phyloP scores from a whole-genome alignment of 345 rosid species.

The Pistacia integerrima region DNA sequence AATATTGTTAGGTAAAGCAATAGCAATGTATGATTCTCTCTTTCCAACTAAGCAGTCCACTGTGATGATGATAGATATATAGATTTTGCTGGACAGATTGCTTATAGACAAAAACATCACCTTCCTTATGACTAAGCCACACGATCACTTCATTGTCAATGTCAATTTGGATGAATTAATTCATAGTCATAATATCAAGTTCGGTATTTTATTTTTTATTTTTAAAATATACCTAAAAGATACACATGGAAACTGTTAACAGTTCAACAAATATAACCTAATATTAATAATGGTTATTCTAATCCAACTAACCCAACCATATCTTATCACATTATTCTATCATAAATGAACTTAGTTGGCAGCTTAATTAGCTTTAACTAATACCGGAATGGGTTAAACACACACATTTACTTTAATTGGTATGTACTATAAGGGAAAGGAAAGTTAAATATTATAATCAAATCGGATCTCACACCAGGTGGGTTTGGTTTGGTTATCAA shows the following conservation, averaged over 20 bases:
- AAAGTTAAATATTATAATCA: not conserved
- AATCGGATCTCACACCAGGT: conserved; percentile 14
- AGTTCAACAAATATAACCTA: not conserved
- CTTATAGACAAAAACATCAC: conserved; percentile 15
- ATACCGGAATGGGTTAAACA: too few species aligned
- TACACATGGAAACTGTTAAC: not conserved
- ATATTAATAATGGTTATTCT: not conserved
- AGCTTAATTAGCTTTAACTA: too few species aligned
- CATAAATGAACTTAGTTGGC: too few species aligned
- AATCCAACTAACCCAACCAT: not conserved
- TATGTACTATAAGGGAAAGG: too few species aligned
- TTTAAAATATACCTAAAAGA: too few species aligned
- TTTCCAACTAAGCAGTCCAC: conserved; percentile 20
- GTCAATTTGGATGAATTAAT: too few species aligned
- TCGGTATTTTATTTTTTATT: too few species aligned
- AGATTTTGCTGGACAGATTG: not conserved
- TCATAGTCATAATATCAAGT: too few species aligned
- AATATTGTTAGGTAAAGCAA: conserved; percentile 13
- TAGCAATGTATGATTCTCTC: not conserved
- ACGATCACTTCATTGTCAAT: not conserved
- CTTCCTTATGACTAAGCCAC: not conserved
- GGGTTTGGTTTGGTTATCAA: not conserved
- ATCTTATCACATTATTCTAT: too few species aligned
- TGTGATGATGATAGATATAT: not conserved
- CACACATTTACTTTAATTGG: too few species aligned